Percentiles rank a stretch among this genome's conserved stretches.
These are phyloP conservation scores for Bullera alba DNA, from an alignment of 768 basidiomycete genomes.

Conservation along the genomic window DNA sequence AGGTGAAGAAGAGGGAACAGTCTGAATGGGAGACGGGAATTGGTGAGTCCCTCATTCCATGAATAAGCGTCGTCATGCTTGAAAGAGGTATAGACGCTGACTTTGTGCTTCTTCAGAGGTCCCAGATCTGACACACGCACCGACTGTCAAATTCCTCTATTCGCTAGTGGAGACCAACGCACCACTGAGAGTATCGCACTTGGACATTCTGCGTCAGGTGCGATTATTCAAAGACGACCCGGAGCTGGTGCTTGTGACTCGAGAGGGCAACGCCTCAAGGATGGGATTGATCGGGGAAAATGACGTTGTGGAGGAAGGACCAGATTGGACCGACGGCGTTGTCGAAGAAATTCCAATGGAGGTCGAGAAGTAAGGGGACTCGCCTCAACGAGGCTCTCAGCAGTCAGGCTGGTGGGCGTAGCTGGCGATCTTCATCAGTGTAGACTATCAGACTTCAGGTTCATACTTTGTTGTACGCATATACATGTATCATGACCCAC, in stretches of 20 bases:
- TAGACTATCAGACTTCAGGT: too few relatives aligned
- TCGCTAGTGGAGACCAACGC: conserved; percentile 33
- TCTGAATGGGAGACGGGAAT: conserved; percentile 43
- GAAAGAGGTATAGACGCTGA: not conserved
- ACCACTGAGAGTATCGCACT: conserved; percentile 22
- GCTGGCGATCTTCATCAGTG: too few relatives aligned
- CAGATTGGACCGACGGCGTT: conserved; percentile 11
- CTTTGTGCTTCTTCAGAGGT: conserved; percentile 22
- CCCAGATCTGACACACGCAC: conserved; percentile 42
- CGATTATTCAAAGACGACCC: conserved; percentile 17
- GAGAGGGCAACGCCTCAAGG: conserved; percentile 8
- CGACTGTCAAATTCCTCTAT: conserved; percentile 37
- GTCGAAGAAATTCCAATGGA: not conserved
- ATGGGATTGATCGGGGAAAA: conserved; percentile 19
- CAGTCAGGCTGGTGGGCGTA: not conserved
- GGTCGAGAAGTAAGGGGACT: not conserved
- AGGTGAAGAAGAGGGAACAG: conserved; percentile 30
- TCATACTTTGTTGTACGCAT: too few relatives aligned
- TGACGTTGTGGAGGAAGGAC: conserved; percentile 8
- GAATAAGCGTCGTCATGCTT: not conserved
- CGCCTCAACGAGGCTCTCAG: too few relatives aligned
- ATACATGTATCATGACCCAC: too few relatives aligned
- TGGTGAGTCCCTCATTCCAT: conserved; percentile 29
- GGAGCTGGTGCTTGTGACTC: conserved; percentile 18
- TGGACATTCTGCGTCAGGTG: conserved; percentile 33